These are phyloP conservation scores for Saccharomyces uvarum DNA, from an alignment of 1,139 yeast species.

Conservation along the genomic window DNA sequence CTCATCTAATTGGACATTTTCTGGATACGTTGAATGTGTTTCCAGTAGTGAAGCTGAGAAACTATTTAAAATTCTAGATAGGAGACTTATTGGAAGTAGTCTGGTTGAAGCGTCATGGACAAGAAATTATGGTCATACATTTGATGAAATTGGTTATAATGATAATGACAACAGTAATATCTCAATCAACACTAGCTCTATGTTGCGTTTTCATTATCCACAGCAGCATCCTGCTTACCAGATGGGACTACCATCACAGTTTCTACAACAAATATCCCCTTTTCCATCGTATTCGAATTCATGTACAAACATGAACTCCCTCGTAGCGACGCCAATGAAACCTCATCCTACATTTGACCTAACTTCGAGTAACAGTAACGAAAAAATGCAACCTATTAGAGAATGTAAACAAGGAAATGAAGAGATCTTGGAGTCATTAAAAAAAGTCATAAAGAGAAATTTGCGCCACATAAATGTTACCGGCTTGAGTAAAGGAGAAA, in stretches of 20 bases:
- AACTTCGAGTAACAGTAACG: neutral
- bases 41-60: slow-evolving; percentile 17
- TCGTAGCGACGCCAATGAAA: slow-evolving; percentile 3
- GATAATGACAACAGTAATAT: neutral
- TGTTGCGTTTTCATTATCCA: neutral
- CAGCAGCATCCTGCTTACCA: neutral
- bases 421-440: slow-evolving; percentile 13
- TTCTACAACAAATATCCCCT: neutral
- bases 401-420: neutral
- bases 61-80: slow-evolving; percentile 16
- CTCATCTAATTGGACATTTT: slow-evolving; percentile 15
- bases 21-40: slow-evolving; percentile 20
- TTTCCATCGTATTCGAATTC: neutral
- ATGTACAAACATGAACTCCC: neutral
- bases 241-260: neutral
- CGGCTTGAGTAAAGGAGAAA: slow-evolving; percentile 29
- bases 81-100: slow-evolving; percentile 21
- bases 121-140: slow-evolving; percentile 2
- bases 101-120: slow-evolving; percentile 20
- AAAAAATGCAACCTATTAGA: neutral
- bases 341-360: slow-evolving; percentile 4
- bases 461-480: slow-evolving; percentile 30
- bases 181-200: neutral
- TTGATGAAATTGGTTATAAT: neutral
- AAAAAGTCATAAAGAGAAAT: slow-evolving; percentile 22